Evolutionary conservation across 83 land plant genomes (phyloP), one percentile per base, ranked within the genome.

Genomic region (Larix sibirica): DNA sequence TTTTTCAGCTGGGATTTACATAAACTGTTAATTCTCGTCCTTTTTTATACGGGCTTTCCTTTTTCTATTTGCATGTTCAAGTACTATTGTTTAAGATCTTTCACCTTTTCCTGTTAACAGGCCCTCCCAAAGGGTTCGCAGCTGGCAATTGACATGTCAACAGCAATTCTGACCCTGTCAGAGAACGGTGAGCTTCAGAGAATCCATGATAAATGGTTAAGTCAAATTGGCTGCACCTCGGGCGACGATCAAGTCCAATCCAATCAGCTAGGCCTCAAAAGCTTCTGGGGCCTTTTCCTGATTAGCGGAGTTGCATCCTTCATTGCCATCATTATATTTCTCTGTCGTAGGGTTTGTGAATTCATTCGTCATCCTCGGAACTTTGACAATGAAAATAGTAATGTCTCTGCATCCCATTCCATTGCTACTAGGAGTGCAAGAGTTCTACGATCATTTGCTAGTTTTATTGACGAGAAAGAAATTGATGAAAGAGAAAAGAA

Each of bases 131-230:
- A 87, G 81, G 93, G 89, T 68, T 95, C 97, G 16, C 97, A 93
- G 42, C 87, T 95, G 9, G 93, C 95, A 31, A 80, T 84, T 18
- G 97, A 95, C 63, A 71, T 95, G 80, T 95, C 97, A 84, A 93
- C 92, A 10, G 95, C 97, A n/a, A 88, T 95, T 38, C 91, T 95
- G 44, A 79, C 84, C 13, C 88, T 95, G 13, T 92, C 97, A 56
- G 97, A 95, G 58, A 88, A 82, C 67, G 97, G 97, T 6, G 93
- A 90, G 12, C 93, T 95, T 44, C 95, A 95, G 73, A 87, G 88
- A 42, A 89, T 95, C 13, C 95, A 89, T 69, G 85, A 90, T 58
- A 86, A 91, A 66, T 95, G 95, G 95, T 71, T 95, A 65, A 24
- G 82, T 9, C n/a, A 14, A 18, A 63, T 3, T 17, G 66, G 12